These are phyloP conservation scores for Triticum turgidum DNA, from an alignment of 176 grass and related monocot species.

Conservation along the genomic window DNA sequence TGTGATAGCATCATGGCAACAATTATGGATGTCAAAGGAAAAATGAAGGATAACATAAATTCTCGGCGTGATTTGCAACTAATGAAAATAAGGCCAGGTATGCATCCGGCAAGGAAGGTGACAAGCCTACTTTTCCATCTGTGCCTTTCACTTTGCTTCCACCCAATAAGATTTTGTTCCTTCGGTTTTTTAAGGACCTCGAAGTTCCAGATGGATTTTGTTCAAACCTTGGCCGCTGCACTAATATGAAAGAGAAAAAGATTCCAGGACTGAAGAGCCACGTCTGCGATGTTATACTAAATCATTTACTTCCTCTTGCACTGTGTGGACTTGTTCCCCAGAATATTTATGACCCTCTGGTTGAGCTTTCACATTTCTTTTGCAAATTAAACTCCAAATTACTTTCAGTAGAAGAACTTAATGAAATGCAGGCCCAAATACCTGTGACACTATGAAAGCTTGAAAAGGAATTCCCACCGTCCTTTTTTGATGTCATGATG, in stretches of 20 bases:
- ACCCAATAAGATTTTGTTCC: neutral
- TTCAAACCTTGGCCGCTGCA: neutral
- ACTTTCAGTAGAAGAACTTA: too few relatives aligned
- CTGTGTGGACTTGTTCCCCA: neutral
- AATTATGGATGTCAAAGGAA: neutral
- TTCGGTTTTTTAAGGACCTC: neutral
- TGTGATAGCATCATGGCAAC: neutral
- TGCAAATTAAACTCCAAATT: too few relatives aligned
- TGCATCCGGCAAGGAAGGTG: neutral
- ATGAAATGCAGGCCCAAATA: too few relatives aligned
- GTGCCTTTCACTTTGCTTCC: neutral
- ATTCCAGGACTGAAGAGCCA: slow-evolving; percentile 18
- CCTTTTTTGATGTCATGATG: too few relatives aligned
- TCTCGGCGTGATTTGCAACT: neutral
- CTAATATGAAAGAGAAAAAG: neutral
- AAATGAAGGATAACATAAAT: neutral
- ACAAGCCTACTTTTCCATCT: neutral
- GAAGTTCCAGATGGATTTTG: neutral
- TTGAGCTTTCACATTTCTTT: too few relatives aligned
- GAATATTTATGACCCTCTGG: too few relatives aligned
- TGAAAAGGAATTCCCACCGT: too few relatives aligned
- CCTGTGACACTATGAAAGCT: too few relatives aligned
- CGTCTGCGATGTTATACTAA: slow-evolving; percentile 28
- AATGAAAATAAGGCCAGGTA: neutral
- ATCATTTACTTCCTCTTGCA: slow-evolving; percentile 14